Percentiles rank a stretch among this genome's conserved stretches.
Evolutionary conservation across 148 eudicot species (phyloP).

Genomic region (Fallopia convolvulus): DNA sequence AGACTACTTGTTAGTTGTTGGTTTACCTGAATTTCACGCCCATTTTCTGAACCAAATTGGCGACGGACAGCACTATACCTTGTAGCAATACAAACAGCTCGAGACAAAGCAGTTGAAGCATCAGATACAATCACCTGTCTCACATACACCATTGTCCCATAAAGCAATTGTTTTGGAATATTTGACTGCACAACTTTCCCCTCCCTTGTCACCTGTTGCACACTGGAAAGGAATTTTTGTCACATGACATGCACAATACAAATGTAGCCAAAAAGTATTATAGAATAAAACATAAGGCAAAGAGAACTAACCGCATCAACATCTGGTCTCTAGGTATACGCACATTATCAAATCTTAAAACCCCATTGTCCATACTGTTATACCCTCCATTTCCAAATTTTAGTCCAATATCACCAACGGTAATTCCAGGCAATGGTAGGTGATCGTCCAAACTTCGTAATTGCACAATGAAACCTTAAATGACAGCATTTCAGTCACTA

Average conservation of each 20-base stretch:
- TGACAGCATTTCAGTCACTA: neutral
- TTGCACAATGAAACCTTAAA: constrained; percentile 83
- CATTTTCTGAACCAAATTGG: constrained; percentile 86
- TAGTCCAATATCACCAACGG: constrained; percentile 92
- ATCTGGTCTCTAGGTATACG: constrained; percentile 92
- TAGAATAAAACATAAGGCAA: neutral
- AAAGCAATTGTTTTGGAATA: constrained; percentile 80
- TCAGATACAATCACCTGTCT: constrained; percentile 77
- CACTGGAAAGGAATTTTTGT: constrained; percentile 34
- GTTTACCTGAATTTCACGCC: constrained; percentile 87
- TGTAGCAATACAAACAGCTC: constrained; percentile 89
- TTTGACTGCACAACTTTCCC: constrained; percentile 72
- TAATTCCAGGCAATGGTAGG: constrained; percentile 77
- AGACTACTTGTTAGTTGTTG: neutral
- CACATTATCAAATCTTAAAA: constrained; percentile 75
- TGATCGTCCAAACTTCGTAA: constrained; percentile 91
- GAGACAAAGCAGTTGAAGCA: constrained; percentile 83
- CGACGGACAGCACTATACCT: constrained; percentile 94
- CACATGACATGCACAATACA: neutral
- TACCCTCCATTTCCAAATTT: constrained; percentile 98
- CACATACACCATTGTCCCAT: constrained; percentile 94
- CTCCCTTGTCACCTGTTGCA: constrained; percentile 81
- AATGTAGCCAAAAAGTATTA: neutral
- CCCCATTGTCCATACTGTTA: constrained; percentile 96
- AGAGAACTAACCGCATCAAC: constrained; percentile 67